These are phyloP conservation scores for Strigomonas culicis DNA, from an alignment of 208 protist genomes.

Conservation along the genomic window DNA sequence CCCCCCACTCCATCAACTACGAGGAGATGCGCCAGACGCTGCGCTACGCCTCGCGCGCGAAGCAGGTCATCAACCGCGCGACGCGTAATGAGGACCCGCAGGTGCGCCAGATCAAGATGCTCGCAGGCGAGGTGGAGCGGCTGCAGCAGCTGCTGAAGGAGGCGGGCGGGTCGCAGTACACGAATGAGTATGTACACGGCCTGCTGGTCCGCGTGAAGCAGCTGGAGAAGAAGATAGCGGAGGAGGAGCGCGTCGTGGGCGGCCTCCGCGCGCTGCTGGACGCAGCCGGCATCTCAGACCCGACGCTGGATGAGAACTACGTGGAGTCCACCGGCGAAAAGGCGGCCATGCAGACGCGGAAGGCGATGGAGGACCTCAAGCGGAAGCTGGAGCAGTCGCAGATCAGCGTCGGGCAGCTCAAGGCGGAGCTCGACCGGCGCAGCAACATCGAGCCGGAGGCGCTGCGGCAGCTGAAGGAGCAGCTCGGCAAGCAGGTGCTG, in stretches of 20 bases:
- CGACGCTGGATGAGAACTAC: constrained; percentile 27
- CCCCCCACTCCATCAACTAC: constrained; percentile 81
- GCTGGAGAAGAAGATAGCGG: constrained; percentile 47
- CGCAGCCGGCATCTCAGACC: constrained; percentile 34
- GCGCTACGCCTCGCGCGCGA: constrained; percentile 86
- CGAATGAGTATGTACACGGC: constrained; percentile 59
- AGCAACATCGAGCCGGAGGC: constrained; percentile 20
- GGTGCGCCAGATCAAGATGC: constrained; percentile 44
- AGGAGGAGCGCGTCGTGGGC: constrained; percentile 54
- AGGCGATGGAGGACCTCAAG: constrained; percentile 23
- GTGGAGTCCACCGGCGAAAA: constrained; percentile 12
- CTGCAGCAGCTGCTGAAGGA: constrained; percentile 60
- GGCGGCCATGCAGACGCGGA: constrained; percentile 16
- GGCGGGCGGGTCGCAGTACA: constrained; percentile 51
- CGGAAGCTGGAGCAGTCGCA: constrained; percentile 38
- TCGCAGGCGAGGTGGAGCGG: constrained; percentile 52
- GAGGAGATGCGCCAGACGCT: constrained; percentile 94
- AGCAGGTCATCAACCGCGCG: constrained; percentile 91
- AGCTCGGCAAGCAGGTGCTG: constrained; percentile 16
- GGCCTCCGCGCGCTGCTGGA: constrained; percentile 43
- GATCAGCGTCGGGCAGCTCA: constrained; percentile 32
- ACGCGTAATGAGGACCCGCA: constrained; percentile 92
- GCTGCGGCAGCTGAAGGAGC: constrained; percentile 27
- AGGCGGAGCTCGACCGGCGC: constrained; percentile 35
- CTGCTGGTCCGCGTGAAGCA: constrained; percentile 29